phyloP scores from a whole-genome alignment of 139 green algal species.

The Ettlia oleoabundans region DNA sequence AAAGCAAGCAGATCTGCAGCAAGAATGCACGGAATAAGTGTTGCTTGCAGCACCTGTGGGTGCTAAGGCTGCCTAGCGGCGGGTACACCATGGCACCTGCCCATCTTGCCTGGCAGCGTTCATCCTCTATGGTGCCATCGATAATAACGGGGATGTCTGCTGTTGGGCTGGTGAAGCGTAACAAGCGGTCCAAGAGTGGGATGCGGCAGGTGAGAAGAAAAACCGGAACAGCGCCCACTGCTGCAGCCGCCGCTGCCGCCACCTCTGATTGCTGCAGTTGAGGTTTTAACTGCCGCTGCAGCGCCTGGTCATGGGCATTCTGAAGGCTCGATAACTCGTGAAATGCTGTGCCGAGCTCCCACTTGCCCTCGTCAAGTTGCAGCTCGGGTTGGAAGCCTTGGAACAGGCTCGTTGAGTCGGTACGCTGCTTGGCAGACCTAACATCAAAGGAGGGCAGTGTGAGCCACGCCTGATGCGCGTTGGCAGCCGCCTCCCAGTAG shows the following conservation, averaged over 20 bases:
- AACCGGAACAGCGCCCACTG: not conserved
- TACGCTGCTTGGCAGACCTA: not conserved
- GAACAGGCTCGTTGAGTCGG: not conserved
- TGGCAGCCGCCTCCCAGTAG: not conserved
- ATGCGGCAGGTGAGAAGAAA: not conserved
- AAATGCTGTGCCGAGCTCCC: not conserved
- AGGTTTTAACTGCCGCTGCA: not conserved
- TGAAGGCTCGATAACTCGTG: not conserved
- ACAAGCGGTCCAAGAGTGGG: not conserved
- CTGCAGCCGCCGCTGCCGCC: not conserved
- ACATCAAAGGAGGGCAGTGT: not conserved
- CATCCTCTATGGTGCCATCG: too few species aligned
- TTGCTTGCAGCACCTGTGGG: too few species aligned
- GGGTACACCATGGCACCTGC: too few species aligned
- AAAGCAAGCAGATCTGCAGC: too few species aligned
- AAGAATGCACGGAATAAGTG: too few species aligned
- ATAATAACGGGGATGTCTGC: not conserved
- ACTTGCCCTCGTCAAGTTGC: not conserved
- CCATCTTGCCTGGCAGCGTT: too few species aligned
- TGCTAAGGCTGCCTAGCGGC: too few species aligned
- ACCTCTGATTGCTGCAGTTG: not conserved
- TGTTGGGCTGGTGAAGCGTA: not conserved
- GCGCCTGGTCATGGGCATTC: not conserved
- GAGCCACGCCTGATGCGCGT: not conserved
- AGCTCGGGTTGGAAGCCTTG: not conserved